Evolutionary conservation across 257 asterid species (phyloP).

Genomic region (Gentiana straminea): DNA sequence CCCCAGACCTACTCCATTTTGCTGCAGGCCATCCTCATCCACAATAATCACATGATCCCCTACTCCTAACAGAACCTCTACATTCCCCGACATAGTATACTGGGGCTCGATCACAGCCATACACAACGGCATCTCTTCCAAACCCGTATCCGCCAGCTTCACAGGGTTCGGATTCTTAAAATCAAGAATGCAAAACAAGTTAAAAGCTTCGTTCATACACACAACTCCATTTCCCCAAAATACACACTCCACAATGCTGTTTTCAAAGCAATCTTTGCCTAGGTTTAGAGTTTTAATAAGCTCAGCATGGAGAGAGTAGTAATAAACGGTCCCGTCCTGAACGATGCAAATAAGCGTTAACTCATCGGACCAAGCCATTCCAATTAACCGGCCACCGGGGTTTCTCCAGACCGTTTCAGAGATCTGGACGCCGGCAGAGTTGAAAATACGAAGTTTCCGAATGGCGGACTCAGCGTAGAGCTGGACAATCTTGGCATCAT

Average conservation of each 20-base stretch:
- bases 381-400: slow-evolving; percentile 79
- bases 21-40: slow-evolving; percentile 86
- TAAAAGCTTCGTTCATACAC: slow-evolving; percentile 73
- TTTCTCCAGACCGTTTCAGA: slow-evolving; percentile 84
- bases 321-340: slow-evolving; percentile 79
- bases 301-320: slow-evolving; percentile 62
- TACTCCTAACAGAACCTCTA: slow-evolving; percentile 81
- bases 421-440: slow-evolving; percentile 67
- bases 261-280: slow-evolving; percentile 55
- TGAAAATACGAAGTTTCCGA: slow-evolving; percentile 84
- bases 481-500: slow-evolving; percentile 92
- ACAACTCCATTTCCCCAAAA: slow-evolving; percentile 93
- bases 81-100: slow-evolving; percentile 85
- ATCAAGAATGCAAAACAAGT: slow-evolving; percentile 68
- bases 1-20: slow-evolving; percentile 58
- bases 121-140: slow-evolving; percentile 84
- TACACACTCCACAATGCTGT: slow-evolving; percentile 75
- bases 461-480: slow-evolving; percentile 87
- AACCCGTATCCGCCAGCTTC: slow-evolving; percentile 60
- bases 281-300: slow-evolving; percentile 47
- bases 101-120: slow-evolving; percentile 95
- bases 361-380: slow-evolving; percentile 87
- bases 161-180: slow-evolving; percentile 49
- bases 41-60: slow-evolving; percentile 70
- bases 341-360: slow-evolving; percentile 68